These are phyloP conservation scores for Diaporthe ilicicola DNA, from an alignment of 2,329 filamentous ascomycete species.

Conservation along the genomic window DNA sequence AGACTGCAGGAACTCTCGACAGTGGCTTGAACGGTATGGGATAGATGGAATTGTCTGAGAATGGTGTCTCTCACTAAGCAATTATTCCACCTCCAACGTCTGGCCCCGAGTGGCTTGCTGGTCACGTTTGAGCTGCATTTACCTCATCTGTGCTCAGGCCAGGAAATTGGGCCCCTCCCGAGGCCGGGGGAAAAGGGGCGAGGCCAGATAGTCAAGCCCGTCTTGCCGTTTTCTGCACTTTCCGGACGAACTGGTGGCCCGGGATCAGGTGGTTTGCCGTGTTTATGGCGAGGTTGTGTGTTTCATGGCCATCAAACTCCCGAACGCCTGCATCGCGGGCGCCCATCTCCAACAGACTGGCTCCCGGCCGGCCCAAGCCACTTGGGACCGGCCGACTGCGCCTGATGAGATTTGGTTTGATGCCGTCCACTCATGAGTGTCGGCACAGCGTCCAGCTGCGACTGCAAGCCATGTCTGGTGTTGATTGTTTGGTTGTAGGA, in stretches of 20 bases:
- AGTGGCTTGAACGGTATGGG: background rate
- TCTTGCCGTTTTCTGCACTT: background rate
- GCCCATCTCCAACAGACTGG: background rate
- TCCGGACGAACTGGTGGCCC: background rate
- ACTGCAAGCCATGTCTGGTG: background rate
- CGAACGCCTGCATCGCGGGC: background rate
- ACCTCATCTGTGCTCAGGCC: background rate
- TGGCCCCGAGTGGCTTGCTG: background rate
- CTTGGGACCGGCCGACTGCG: background rate
- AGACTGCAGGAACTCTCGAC: background rate
- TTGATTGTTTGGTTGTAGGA: conserved; percentile 1
- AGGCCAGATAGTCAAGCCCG: background rate
- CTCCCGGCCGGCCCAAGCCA: background rate
- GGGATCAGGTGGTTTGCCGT: background rate
- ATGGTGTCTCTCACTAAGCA: background rate
- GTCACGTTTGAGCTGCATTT: background rate
- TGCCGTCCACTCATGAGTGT: background rate
- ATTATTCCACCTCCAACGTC: background rate
- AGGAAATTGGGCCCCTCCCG: background rate
- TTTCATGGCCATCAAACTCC: background rate
- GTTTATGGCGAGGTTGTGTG: background rate
- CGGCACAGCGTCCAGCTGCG: background rate
- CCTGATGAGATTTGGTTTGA: background rate
- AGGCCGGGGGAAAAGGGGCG: background rate
- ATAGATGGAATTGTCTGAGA: background rate